phyloP scores from a whole-genome alignment of 2,329 filamentous ascomycete genomes.

The Graphiopsis chlorocephala region DNA sequence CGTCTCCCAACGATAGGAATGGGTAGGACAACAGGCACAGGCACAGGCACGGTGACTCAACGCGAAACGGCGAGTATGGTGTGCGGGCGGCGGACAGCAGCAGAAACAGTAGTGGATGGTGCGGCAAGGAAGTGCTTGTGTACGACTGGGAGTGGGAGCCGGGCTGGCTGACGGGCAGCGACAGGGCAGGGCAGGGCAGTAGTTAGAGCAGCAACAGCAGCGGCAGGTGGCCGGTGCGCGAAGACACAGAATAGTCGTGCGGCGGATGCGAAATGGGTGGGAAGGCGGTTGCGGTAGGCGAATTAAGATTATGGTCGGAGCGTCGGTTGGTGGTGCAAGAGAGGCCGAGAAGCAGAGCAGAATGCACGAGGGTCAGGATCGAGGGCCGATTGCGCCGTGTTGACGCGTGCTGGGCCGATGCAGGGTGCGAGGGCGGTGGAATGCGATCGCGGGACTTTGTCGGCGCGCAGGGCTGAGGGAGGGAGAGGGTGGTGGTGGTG shows the following conservation, averaged over 20 bases:
- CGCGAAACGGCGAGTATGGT: slow-evolving; percentile 13
- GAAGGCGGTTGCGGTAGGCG: slow-evolving; percentile 7
- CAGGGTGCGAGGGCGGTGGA: slow-evolving; percentile 9
- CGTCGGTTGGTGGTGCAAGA: slow-evolving; percentile 6
- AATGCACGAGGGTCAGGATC: slow-evolving; percentile 9
- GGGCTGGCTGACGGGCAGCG: background rate
- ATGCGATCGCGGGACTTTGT: slow-evolving; percentile 16
- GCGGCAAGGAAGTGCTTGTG: slow-evolving; percentile 16
- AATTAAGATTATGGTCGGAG: slow-evolving; percentile 16
- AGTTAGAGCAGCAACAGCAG: background rate
- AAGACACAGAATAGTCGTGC: background rate
- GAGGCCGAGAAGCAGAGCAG: background rate
- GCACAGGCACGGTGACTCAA: slow-evolving; percentile 16
- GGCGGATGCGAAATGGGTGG: slow-evolving; percentile 7
- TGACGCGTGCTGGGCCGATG: slow-evolving; percentile 14
- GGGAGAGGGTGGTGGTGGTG: background rate
- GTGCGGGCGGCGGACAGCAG: slow-evolving; percentile 9
- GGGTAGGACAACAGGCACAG: slow-evolving; percentile 11
- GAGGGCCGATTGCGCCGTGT: slow-evolving; percentile 13
- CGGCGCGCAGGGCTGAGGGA: slow-evolving; percentile 4
- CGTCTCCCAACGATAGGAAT: slow-evolving; percentile 13
- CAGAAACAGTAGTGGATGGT: background rate
- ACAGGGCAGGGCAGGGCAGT: background rate
- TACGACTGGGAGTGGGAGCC: slow-evolving; percentile 1
- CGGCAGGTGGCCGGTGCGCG: slow-evolving; percentile 2